Conservation (phyloP, 2,329 filamentous ascomycete species). For the Raffaelea ambrosiae region DNA sequence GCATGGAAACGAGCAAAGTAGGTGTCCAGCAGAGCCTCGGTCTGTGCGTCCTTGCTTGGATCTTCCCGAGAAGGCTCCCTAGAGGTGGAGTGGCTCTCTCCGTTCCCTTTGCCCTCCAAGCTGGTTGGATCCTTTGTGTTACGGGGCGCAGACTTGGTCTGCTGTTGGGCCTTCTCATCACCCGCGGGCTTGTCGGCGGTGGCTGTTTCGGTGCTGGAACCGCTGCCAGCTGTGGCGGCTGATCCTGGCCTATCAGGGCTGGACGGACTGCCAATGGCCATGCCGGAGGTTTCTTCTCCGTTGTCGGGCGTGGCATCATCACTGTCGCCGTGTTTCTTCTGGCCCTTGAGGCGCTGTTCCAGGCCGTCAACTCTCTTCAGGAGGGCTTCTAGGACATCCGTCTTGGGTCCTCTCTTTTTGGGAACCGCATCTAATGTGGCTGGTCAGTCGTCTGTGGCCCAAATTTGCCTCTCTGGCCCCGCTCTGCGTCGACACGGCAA, state of each 20-base stretch:
- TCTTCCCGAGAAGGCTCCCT: too few species aligned
- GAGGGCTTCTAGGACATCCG: conserved; percentile 76
- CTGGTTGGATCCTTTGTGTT: too few species aligned
- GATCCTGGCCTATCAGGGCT: conserved; percentile 5
- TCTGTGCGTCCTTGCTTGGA: conserved; percentile 13
- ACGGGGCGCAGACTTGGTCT: too few species aligned
- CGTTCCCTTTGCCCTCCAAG: conserved; percentile 13
- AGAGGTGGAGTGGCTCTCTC: too few species aligned
- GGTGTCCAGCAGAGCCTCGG: conserved; percentile 61
- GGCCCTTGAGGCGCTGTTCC: conserved; percentile 67
- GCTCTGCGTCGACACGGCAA: too few species aligned
- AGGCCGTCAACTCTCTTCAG: conserved; percentile 79
- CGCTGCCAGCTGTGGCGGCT: conserved; percentile 11
- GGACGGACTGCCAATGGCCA: neutral
- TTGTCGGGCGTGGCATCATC: conserved; percentile 7
- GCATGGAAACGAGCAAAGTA: conserved; percentile 75
- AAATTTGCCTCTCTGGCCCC: too few species aligned
- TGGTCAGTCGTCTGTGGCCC: neutral
- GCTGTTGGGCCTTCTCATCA: too few species aligned
- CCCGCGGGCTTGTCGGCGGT: too few species aligned
- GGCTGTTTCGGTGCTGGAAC: too few species aligned
- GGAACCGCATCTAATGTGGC: conserved; percentile 69
- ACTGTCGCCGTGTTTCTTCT: conserved; percentile 37
- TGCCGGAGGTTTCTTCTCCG: neutral
- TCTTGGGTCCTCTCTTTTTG: conserved; percentile 85